phyloP scores from a whole-genome alignment of 2,329 filamentous ascomycete genomes.

The Pyrenochaeta sp. region DNA sequence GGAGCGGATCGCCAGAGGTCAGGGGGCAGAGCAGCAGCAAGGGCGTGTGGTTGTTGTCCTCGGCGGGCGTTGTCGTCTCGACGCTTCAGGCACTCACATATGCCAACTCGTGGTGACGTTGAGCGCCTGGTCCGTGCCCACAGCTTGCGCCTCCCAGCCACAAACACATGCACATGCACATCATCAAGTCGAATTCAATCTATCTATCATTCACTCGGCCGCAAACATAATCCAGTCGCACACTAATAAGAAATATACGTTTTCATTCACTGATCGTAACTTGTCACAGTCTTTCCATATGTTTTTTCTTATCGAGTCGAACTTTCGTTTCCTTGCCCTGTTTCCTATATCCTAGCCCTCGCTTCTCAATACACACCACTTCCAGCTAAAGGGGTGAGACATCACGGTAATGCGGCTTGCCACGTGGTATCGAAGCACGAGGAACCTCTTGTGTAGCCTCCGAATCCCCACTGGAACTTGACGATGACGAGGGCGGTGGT shows the following conservation, averaged over 20 bases:
- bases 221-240: too few relatives aligned
- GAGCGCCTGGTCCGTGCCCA: neutral
- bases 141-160: constrained; percentile 1
- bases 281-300: too few relatives aligned
- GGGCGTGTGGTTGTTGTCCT: neutral
- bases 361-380: too few relatives aligned
- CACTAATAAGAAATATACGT: too few relatives aligned
- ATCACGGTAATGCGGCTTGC: constrained; percentile 15
- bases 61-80: neutral
- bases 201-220: too few relatives aligned
- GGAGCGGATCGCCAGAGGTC: neutral
- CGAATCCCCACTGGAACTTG: constrained; percentile 14
- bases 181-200: too few relatives aligned
- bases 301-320: too few relatives aligned
- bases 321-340: too few relatives aligned
- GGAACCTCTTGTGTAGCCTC: constrained; percentile 26
- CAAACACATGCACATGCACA: too few relatives aligned
- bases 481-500: constrained; percentile 13
- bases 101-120: constrained; percentile 5
- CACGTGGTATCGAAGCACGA: constrained; percentile 22
- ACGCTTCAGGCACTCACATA: constrained; percentile 7
- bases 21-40: neutral
- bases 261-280: too few relatives aligned
- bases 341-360: too few relatives aligned
- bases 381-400: too few relatives aligned